These are phyloP conservation scores for Pythium myriotylum DNA, from an alignment of 352 stramenopile species.

Conservation along the genomic window DNA sequence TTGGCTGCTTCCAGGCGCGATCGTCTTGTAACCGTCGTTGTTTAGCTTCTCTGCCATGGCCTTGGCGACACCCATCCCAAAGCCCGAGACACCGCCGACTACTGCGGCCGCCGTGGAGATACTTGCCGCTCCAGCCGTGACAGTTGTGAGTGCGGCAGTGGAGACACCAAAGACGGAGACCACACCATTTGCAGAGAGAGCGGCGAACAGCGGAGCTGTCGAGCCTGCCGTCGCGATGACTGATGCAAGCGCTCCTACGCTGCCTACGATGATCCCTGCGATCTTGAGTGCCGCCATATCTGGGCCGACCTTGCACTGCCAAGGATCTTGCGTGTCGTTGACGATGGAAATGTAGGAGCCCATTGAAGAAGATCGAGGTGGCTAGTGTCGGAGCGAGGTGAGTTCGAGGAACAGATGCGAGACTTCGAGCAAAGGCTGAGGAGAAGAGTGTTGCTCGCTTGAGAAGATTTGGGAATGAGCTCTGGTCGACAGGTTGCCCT, in stretches of 20 bases:
- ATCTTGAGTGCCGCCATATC: constrained; percentile 28
- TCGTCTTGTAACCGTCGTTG: constrained; percentile 36
- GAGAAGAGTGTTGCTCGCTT: no score
- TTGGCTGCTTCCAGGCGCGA: constrained; percentile 31
- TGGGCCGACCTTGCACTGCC: constrained; percentile 24
- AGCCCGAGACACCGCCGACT: constrained; percentile 35
- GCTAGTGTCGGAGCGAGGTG: no score
- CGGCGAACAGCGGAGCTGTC: constrained; percentile 11
- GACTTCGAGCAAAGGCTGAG: no score
- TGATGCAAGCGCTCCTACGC: constrained; percentile 11
- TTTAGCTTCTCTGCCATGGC: constrained; percentile 39
- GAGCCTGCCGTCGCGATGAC: constrained; percentile 15
- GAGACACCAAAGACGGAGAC: constrained; percentile 24
- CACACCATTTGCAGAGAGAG: constrained; percentile 8
- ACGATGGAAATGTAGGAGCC: constrained; percentile 33
- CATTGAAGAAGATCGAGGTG: constrained; percentile 10
- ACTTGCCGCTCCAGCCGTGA: constrained; percentile 9
- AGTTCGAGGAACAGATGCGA: no score
- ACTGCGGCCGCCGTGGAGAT: constrained; percentile 15
- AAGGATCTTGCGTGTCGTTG: constrained; percentile 31
- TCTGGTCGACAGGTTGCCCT: no score
- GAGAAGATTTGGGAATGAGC: no score
- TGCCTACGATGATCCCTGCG: constrained; percentile 11
- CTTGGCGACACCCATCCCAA: constrained; percentile 40
- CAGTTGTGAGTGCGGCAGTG: constrained; percentile 15